Evolutionary conservation across 306 rosid genomes (phyloP), one percentile per base, ranked within the genome.

Genomic region (Glycine soja): DNA sequence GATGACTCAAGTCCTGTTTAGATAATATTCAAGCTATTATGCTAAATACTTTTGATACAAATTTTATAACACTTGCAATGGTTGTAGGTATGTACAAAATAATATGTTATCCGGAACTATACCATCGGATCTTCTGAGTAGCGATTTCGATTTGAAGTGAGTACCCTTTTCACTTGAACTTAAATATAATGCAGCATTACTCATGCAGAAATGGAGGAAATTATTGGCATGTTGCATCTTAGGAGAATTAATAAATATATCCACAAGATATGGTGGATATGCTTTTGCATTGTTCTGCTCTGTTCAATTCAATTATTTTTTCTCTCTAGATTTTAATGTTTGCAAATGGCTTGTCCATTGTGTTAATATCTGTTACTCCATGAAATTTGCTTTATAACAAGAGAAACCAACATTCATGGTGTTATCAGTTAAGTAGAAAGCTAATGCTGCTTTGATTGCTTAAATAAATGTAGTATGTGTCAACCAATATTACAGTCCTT

Each of bases 21-120:
- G 47, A 78, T 45, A 45, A 80, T 65, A 48, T 53, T 75, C 68
- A 63, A 47, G 54, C 38, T 80, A 32, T 58, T 18, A 53, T 76
- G 34, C 46, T 50, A 15, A 46, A 76, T 79, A 24, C 32, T 57
- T 74, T 74, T 70, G 70, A 59, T 52, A 58, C 73, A 54, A 70
- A 3, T 66, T 65, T 61, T 42, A 46, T 58, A 62, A 78, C 38
- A 59, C 84, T 72, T 87, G 16, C 81, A 72, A 80, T 86, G 79
- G 43, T 70, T 85, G 86, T 87, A 96, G 98, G 91, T 86, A 92
- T 82, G 93, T 88, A 84, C 98, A 93, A 86, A 92, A 92, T 82
- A 96, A 96, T 82, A 77, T 54, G 92, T 68, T 96, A 85, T 89
- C 92, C 3, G 99, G 99, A 86, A 83, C 90, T 0, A 76, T 96